Evolutionary conservation across 2,329 filamentous ascomycete genomes (phyloP), one percentile per base, ranked within the genome.

Genomic region (Hypoxylon sp.): DNA sequence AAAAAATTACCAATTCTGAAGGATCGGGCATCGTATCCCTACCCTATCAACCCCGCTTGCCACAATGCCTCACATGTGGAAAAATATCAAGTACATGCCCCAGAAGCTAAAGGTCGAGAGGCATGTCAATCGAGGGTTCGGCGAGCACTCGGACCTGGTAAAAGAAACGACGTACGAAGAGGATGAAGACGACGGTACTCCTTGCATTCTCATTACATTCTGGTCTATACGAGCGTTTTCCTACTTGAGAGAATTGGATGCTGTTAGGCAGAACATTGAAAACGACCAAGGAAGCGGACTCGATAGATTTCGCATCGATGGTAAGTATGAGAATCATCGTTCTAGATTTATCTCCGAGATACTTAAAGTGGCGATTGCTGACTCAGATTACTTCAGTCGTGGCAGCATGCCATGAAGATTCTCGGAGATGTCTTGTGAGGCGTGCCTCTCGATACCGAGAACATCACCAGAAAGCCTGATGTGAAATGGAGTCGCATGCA

Each of bases 121-220:
- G 2, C 24, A 58, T 17, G 51, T 62, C 19, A 44, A 37, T 5
- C 13, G 35, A 8, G 35, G 39, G 2, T 67, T 58, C 35, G 42
- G 56, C 9, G 5, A 9, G 0, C 13, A 55, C 2, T n/a, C 29
- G 2, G 47, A 29, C 1, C 11, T 53, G 8, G 11, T 67, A 2
- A 44, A 56, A 33, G 51, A 69, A 52, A 56, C 64, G 14, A 29
- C 9, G 4, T 70, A 67, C 29, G 59, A 57, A 10, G 56, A 64
- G n/a, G 63, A 70, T n/a, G 29, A 61, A 31, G 63, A 67, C 26
- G 67, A 70, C 17, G 33, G 39, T 5, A 66, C 63, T 3, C 67
- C 67, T 46, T 69, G 67, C 26, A 52, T 69, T 24, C 42, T 69
- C 13, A 26, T 69, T 14, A 24, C 56, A 5, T 69, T 69, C 51